Conservation (phyloP, 2,329 filamentous ascomycete genomes). For the Cercospora brassicicola region DNA sequence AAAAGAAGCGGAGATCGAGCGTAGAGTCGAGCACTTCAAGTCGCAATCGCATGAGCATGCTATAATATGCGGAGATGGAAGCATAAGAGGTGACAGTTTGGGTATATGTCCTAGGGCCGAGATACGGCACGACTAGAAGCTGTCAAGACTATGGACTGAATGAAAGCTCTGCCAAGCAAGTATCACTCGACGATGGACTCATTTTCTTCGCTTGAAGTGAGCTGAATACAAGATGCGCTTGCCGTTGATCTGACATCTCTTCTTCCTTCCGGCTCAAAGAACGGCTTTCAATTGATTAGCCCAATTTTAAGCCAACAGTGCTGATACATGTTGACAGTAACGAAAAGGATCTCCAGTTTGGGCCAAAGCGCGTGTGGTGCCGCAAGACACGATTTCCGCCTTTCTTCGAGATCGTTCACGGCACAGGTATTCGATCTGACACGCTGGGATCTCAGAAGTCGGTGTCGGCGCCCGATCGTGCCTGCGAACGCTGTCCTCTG, state of each 20-base stretch:
- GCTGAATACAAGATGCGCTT: background rate
- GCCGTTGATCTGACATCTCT: background rate
- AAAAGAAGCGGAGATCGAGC: slow-evolving; percentile 37
- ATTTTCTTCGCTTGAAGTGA: background rate
- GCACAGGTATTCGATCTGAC: background rate
- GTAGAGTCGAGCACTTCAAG: slow-evolving; percentile 22
- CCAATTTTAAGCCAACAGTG: background rate
- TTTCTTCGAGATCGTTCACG: background rate
- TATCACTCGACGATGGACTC: background rate
- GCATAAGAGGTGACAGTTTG: background rate
- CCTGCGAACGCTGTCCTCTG: slow-evolving; percentile 25
- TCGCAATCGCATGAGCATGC: slow-evolving; percentile 14
- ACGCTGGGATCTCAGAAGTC: slow-evolving; percentile 21
- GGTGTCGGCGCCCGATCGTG: slow-evolving; percentile 27
- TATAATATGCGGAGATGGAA: background rate
- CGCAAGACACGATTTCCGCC: background rate
- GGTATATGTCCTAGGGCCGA: background rate
- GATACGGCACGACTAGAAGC: background rate
- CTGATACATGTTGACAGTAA: slow-evolving; percentile 2
- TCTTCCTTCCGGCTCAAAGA: background rate
- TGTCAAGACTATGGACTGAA: background rate
- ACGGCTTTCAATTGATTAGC: background rate
- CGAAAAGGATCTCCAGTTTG: background rate
- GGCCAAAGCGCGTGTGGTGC: background rate
- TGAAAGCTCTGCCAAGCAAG: background rate